Conservation (phyloP, 306 rosid species). For the Cucumis hystrix region DNA sequence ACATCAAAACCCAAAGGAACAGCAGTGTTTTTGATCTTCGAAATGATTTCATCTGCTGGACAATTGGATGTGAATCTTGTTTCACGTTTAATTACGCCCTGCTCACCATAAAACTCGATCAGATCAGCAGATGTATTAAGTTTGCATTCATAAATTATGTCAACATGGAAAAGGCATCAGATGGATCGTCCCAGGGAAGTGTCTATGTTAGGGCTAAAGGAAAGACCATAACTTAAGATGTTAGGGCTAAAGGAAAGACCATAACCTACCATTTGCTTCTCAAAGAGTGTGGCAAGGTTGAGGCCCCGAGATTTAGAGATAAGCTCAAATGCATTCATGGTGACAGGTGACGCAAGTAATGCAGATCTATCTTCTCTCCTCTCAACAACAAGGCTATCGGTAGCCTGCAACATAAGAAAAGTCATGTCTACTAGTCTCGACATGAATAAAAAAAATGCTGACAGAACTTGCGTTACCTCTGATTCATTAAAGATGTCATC, state of each 20-base stretch:
- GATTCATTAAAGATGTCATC: constrained; percentile 55
- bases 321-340: constrained; percentile 96
- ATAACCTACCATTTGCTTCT: constrained; percentile 77
- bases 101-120: neutral
- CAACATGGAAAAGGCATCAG: neutral
- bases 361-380: constrained; percentile 38
- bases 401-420: constrained; percentile 29
- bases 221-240: neutral
- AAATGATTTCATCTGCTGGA: constrained; percentile 73
- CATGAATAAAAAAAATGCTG: neutral
- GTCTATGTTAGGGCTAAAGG: neutral
- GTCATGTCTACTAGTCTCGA: neutral
- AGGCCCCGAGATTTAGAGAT: constrained; percentile 90
- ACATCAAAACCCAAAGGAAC: constrained; percentile 82
- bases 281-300: constrained; percentile 73
- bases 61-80: constrained; percentile 86
- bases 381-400: constrained; percentile 62
- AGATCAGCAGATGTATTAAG: neutral
- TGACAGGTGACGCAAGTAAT: constrained; percentile 54
- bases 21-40: constrained; percentile 71
- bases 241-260: neutral
- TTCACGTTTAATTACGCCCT: constrained; percentile 81
- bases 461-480: constrained; percentile 32
- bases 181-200: neutral
- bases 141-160: neutral